These are phyloP conservation scores for Delphinella strobiligena DNA, from an alignment of 2,329 filamentous ascomycete genomes.

Conservation along the genomic window DNA sequence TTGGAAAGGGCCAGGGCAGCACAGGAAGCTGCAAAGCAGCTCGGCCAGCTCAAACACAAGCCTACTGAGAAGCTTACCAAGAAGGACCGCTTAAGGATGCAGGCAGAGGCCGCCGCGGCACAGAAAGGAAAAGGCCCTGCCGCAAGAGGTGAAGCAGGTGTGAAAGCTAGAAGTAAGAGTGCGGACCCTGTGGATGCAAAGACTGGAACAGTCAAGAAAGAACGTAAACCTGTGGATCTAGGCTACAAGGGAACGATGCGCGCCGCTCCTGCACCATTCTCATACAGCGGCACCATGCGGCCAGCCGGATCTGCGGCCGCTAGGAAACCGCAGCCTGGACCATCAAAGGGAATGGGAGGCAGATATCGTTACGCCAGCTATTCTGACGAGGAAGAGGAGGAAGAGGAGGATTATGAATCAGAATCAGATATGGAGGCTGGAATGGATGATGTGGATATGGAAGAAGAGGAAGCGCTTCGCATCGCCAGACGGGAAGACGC, in stretches of 20 bases:
- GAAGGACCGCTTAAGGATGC: slow-evolving; percentile 37
- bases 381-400: slow-evolving; percentile 36
- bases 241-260: slow-evolving; percentile 32
- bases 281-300: slow-evolving; percentile 36
- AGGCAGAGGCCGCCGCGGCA: slow-evolving; percentile 29
- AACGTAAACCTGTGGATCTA: slow-evolving; percentile 25
- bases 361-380: slow-evolving; percentile 27
- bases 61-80: slow-evolving; percentile 51
- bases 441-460: slow-evolving; percentile 58
- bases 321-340: slow-evolving; percentile 16
- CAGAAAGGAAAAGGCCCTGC: slow-evolving; percentile 29
- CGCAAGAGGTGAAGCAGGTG: slow-evolving; percentile 8
- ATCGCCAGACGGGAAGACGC: slow-evolving; percentile 57
- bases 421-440: slow-evolving; percentile 70
- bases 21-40: slow-evolving; percentile 44
- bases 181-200: slow-evolving; percentile 11
- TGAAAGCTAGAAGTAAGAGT: slow-evolving; percentile 23
- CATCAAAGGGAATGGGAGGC: slow-evolving; percentile 14
- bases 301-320: slow-evolving; percentile 23
- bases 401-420: slow-evolving; percentile 53
- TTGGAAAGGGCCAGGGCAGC: slow-evolving; percentile 59
- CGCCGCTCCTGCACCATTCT: slow-evolving; percentile 12
- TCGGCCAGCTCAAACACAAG: slow-evolving; percentile 64
- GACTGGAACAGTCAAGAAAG: slow-evolving; percentile 21
- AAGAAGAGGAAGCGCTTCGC: slow-evolving; percentile 52